Base-by-base conservation (phyloP, 495 filamentous ascomycete genomes). In the Xylaria flabelliformis region DNA sequence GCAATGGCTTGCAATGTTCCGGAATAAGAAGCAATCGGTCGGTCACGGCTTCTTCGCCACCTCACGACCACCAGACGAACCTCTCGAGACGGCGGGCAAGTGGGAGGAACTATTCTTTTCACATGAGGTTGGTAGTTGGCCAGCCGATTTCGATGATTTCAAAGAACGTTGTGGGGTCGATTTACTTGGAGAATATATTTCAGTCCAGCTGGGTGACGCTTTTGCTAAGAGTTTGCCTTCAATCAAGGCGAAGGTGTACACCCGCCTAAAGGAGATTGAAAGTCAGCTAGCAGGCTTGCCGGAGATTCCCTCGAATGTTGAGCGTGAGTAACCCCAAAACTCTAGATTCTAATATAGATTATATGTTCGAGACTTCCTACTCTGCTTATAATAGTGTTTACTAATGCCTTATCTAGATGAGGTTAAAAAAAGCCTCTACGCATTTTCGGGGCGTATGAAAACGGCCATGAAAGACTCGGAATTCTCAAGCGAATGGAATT, bases 21-120 rank as follows among this genome's bases (percentile, higher is more conserved):
- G 81, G 0, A 90, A 89, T 6, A 58, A 82, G 29, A 79, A 79
- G 19, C 90, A 91, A 68, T 48, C 69, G 0, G 85, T 92, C 0
- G 91, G 91, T 0, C 84, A 91, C 48, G 89, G 89, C 0, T 93
- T 91, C 68, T 91, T 88, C 67, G 88, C 92, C 24, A 90, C 88
- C 64, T 90, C 79, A 73, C 85, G 51, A 8, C 79, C 56, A 53
- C 89, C 69, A 69, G 75, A 73, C 13, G 71, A 79, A 36, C 80
- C 86, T 34, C 85, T 93, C 62, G 78, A 83, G 2, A 77, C 83
- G 10, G 91, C 91, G 0, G 80, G 87, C 1, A 74, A 76, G 7
- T 87, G 89, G 74, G 92, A 93, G 68, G 81, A 85, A 3, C 69
- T 79, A 0, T 93, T 92, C 75, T 94, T 94, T 64, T 74, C 80